Conservation (phyloP, 257 asterid species). For the Leonotis leonurus region DNA sequence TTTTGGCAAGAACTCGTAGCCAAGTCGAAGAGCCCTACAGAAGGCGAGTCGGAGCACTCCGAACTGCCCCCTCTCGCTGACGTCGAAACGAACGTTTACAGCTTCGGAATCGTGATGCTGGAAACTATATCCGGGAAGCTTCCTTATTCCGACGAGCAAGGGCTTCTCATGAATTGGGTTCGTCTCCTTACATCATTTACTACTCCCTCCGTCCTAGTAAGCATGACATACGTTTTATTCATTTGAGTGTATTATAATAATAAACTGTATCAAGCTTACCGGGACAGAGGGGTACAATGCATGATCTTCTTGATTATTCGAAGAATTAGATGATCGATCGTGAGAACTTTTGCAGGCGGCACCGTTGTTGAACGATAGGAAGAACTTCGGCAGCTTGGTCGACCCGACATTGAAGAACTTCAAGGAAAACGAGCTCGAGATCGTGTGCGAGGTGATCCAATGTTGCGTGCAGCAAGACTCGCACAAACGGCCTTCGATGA, state of each 20-base stretch:
- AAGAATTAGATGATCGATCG: too few species aligned
- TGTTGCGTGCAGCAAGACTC: constrained; percentile 48
- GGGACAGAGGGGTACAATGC: too few species aligned
- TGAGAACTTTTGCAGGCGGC: constrained; percentile 45
- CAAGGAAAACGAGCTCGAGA: constrained; percentile 53
- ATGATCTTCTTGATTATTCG: not conserved
- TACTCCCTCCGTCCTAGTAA: too few species aligned
- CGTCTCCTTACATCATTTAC: not conserved
- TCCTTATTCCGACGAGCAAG: constrained; percentile 53
- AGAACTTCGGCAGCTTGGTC: constrained; percentile 28
- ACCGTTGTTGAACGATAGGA: constrained; percentile 44
- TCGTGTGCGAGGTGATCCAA: constrained; percentile 56
- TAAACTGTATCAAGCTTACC: too few species aligned
- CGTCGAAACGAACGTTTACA: constrained; percentile 53
- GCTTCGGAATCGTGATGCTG: constrained; percentile 66
- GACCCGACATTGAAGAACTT: constrained; percentile 65
- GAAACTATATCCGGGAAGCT: constrained; percentile 71
- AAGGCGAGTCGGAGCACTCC: constrained; percentile 38
- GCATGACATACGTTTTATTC: too few species aligned
- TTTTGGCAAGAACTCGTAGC: constrained; percentile 64
- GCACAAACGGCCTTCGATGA: constrained; percentile 53
- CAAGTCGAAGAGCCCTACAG: constrained; percentile 38
- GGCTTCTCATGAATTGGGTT: constrained; percentile 62
- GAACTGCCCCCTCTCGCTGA: constrained; percentile 48
- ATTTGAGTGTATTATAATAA: too few species aligned